Conservation (phyloP, 768 basidiomycete species). For the Lactarius evosmus region DNA sequence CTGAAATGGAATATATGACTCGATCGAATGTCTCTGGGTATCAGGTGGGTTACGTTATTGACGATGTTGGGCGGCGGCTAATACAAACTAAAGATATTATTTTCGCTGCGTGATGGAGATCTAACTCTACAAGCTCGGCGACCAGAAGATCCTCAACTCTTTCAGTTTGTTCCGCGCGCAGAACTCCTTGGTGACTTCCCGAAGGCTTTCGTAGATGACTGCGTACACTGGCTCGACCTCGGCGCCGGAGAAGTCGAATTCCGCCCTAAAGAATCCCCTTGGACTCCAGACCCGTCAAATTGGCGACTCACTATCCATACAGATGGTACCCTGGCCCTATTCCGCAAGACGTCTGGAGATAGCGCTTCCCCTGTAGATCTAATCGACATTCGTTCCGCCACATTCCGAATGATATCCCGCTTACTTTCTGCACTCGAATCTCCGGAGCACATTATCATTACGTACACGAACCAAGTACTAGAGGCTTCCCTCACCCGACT, state of each 20-base stretch:
- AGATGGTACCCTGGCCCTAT: background rate
- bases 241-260: conserved; percentile 32
- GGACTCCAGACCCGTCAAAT: conserved; percentile 33
- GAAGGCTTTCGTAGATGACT: conserved; percentile 22
- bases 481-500: conserved; percentile 38
- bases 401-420: background rate
- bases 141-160: background rate
- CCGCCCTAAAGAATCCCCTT: conserved; percentile 18
- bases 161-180: conserved; percentile 36
- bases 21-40: background rate
- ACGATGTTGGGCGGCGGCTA: background rate
- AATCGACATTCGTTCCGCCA: background rate
- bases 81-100: background rate
- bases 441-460: background rate
- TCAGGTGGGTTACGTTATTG: background rate
- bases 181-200: conserved; percentile 36
- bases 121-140: background rate
- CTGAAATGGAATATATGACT: background rate
- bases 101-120: background rate
- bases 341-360: background rate
- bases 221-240: conserved; percentile 38
- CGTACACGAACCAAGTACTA: background rate
- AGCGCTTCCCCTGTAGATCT: background rate
- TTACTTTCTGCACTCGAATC: background rate
- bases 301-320: conserved; percentile 29